Conservation (phyloP, 371 early-diverging fungal genomes). For the Syncephalastrum racemosum region DNA sequence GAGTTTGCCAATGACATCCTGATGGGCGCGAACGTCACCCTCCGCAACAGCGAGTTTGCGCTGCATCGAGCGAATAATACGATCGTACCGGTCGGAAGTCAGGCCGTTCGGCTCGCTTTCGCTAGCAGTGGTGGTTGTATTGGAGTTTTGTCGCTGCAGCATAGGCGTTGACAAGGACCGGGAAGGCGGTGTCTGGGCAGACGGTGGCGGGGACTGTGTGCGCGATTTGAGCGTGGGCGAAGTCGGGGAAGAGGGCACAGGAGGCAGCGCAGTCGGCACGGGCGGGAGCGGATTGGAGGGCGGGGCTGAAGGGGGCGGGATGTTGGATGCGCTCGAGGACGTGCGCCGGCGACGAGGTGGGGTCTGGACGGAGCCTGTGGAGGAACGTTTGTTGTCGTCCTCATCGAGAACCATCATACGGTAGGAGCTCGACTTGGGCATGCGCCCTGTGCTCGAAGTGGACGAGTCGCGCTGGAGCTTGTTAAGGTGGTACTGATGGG, state of each 20-base stretch:
- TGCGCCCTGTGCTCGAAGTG: slow-evolving; percentile 18
- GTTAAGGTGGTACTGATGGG: slow-evolving; percentile 17
- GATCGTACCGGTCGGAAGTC: slow-evolving; percentile 43
- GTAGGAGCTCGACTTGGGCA: slow-evolving; percentile 31
- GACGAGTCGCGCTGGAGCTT: slow-evolving; percentile 31
- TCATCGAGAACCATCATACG: slow-evolving; percentile 3
- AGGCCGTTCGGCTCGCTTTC: slow-evolving; percentile 2
- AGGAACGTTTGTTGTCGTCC: slow-evolving; percentile 13
- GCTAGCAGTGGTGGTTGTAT: slow-evolving; percentile 5
- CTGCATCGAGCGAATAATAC: slow-evolving; percentile 39
- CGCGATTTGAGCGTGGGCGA: slow-evolving; percentile 1
- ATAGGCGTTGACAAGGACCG: slow-evolving; percentile 2
- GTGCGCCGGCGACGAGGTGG: slow-evolving; percentile 7
- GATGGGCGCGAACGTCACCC: slow-evolving; percentile 43
- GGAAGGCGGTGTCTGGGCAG: neutral
- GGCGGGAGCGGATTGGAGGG: slow-evolving; percentile 52
- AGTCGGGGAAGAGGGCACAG: slow-evolving; percentile 6
- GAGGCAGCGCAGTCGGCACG: slow-evolving; percentile 31
- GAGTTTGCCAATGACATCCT: slow-evolving; percentile 46
- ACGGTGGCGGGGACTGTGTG: neutral
- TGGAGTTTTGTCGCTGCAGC: slow-evolving; percentile 21
- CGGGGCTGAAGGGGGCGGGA: slow-evolving; percentile 48
- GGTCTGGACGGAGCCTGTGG: slow-evolving; percentile 22
- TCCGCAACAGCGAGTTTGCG: slow-evolving; percentile 42
- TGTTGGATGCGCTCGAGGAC: slow-evolving; percentile 3